Evolutionary conservation across 331 rosid species (phyloP), one percentile per base, ranked within the genome.

Genomic region (Dryas integrifolia): DNA sequence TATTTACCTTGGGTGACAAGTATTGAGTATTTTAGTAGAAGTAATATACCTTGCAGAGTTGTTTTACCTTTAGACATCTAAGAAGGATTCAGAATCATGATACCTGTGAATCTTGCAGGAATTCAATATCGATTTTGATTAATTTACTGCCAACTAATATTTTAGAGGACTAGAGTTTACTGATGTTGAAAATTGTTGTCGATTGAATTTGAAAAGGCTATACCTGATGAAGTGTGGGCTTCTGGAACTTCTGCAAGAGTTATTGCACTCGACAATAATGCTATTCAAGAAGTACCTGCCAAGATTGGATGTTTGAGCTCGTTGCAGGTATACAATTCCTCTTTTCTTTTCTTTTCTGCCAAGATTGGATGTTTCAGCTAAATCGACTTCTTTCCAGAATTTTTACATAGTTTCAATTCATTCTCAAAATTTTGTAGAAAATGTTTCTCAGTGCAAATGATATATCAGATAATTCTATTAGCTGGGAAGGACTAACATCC

Each of bases 211-310:
- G 72, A 60, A 13, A 77, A 94, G 98, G 92, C 64, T 72, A 78
- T 94, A 69, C 98, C 96, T 16, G 83, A 82, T 66, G 95, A 89
- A 85, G 95, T 91, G 67, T 94, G 97, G 98, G 74, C 79, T 73
- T 84, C 73, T 84, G 90, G 83, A 70, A 47, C 82, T 81, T 80
- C 87, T 65, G 90, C 82, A 51, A 88, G 97, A 84, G 82, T 89
- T 76, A 81, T 86, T 76, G 92, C 88, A 82, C 84, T 89, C 77
- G 83, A 79, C 79, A 84, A 79, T 74, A 94, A 94, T 80, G 74
- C 65, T 49, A 79, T 94, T 56, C 82, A 13, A 80, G 80, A 71
- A 39, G 62, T 94, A 48, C 90, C 98, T 80, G 58, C 66, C 9
- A 78, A 76, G 78, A 77, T 91, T 84, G 75, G 83, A 16, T 65